Conservation (phyloP, 2,329 filamentous ascomycete species). For the Colletotrichum incanum region DNA sequence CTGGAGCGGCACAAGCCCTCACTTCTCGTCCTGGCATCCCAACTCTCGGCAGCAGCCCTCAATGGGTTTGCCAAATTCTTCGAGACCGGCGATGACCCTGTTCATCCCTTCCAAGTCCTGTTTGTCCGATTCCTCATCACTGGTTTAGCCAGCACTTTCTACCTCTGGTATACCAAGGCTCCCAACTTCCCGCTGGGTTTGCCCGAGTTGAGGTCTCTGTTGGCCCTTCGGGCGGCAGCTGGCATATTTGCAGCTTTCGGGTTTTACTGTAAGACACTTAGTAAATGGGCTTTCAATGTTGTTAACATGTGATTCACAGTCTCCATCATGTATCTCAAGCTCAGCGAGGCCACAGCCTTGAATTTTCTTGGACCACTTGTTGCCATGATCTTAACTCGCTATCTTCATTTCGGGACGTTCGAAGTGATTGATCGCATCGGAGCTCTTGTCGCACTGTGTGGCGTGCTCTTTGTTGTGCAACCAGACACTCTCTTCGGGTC, state of each 20-base stretch:
- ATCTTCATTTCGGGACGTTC: slow-evolving; percentile 27
- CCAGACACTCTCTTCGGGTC: slow-evolving; percentile 27
- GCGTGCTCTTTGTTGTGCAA: slow-evolving; percentile 33
- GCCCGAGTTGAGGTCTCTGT: slow-evolving; percentile 20
- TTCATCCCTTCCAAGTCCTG: slow-evolving; percentile 35
- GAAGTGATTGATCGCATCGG: slow-evolving; percentile 25
- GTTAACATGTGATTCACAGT: background rate
- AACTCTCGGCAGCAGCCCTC: slow-evolving; percentile 32
- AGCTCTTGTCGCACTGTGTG: slow-evolving; percentile 20
- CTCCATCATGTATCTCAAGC: slow-evolving; percentile 37
- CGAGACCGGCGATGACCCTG: slow-evolving; percentile 29
- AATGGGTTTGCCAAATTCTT: slow-evolving; percentile 32
- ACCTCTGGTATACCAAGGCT: slow-evolving; percentile 6
- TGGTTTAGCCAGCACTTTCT: slow-evolving; percentile 1
- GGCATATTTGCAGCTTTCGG: slow-evolving; percentile 31
- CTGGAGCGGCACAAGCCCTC: slow-evolving; percentile 33
- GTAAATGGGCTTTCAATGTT: rapidly evolving
- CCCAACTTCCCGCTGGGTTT: slow-evolving; percentile 12
- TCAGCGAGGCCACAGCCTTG: slow-evolving; percentile 36
- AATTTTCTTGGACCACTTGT: slow-evolving; percentile 34
- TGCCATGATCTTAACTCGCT: slow-evolving; percentile 34
- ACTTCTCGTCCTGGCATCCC: slow-evolving; percentile 25
- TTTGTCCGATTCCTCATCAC: slow-evolving; percentile 39
- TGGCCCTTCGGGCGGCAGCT: slow-evolving; percentile 25
- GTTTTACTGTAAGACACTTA: slow-evolving; percentile 29